These are phyloP conservation scores for Hymenoscyphus linearis DNA, from an alignment of 2,329 filamentous ascomycete genomes.

Conservation along the genomic window DNA sequence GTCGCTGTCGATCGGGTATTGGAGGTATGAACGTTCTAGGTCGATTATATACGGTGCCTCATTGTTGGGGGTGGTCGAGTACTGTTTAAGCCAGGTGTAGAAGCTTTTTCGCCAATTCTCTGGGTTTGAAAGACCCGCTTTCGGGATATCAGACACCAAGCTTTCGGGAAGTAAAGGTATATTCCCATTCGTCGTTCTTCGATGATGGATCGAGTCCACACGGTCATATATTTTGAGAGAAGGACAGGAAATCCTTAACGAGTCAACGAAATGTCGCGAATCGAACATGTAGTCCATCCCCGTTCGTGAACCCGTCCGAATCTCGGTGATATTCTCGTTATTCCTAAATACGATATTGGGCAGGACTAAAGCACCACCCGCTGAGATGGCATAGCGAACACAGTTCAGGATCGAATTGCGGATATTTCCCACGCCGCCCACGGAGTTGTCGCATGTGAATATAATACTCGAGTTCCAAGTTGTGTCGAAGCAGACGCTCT, in stretches of 20 bases:
- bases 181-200: slow-evolving; percentile 10
- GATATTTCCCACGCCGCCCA: slow-evolving; percentile 28
- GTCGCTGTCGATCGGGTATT: slow-evolving; percentile 22
- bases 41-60: slow-evolving; percentile 14
- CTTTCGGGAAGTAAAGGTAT: slow-evolving; percentile 24
- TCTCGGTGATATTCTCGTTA: slow-evolving; percentile 16
- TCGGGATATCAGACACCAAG: slow-evolving; percentile 15
- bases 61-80: slow-evolving; percentile 8
- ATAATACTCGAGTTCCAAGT: slow-evolving; percentile 24
- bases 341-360: slow-evolving; percentile 19
- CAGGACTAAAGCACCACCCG: slow-evolving; percentile 22
- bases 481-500: slow-evolving; percentile 19
- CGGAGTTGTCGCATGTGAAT: slow-evolving; percentile 24
- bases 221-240: slow-evolving; percentile 21
- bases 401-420: slow-evolving; percentile 29
- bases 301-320: slow-evolving; percentile 14
- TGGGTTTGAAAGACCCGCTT: slow-evolving; percentile 19
- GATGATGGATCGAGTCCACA: slow-evolving; percentile 17
- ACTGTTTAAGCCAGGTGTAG: slow-evolving; percentile 22
- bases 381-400: slow-evolving; percentile 26
- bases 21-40: slow-evolving; percentile 20
- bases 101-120: slow-evolving; percentile 24
- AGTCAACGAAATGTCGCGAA: slow-evolving; percentile 21
- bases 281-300: slow-evolving; percentile 28
- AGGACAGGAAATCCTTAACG: slow-evolving; percentile 25